Base-by-base conservation (phyloP, 225 moss, liverwort and hornwort species). In the Lunularia cruciata region DNA sequence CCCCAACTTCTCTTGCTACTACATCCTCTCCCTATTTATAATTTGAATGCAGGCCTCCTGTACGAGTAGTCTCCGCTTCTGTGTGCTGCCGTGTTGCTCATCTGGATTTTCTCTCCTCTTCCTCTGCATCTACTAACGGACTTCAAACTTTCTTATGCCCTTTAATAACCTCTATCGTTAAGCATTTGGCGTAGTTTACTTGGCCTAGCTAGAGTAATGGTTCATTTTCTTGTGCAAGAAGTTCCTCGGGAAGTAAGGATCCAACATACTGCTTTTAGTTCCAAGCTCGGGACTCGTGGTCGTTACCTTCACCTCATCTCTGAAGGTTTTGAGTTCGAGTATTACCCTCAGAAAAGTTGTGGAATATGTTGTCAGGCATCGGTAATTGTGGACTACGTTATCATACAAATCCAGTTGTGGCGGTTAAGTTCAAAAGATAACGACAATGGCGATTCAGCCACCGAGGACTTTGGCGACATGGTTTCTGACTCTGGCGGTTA, bases 381-480 rank as follows among this genome's bases (percentile, higher is more conserved):
- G 47, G 45, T 65, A 65, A 65, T 65, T 65, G 65, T 65, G 65
- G 65, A 65, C 65, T 65, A 65, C 65, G 19, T 65, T 65, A 47
- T 65, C 18, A 9, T 46, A 23, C 46, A 65, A 65, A 47, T 65
- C 14, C 30, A 65, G 1, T 28, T 65, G 38, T 65, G 65, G 65
- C 65, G 65, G 33, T 46, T 65, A 26, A 31, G 47, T 28, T 25
- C 22, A 18, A 22, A 39, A 40, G 40, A 10, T 43, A 63, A 22
- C 39, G 62, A 63, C 43, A 25, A 10, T 5, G 62, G 62, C 19
- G 54, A 54, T 20, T n/a, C 20, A 54, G 54, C 43, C 43, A 43
- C 43, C 43, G 43, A n/a, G n/a, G n/a, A 43, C 43, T 43, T 16
- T 43, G 43, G 43, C 43, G 43, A 43, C 16, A 16, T 43, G 16